A percentile compares a stretch with the other conserved stretches of the same genome.
Evolutionary conservation across 495 filamentous ascomycete genomes (phyloP).

Genomic region (Talaromyces trachyspermus): DNA sequence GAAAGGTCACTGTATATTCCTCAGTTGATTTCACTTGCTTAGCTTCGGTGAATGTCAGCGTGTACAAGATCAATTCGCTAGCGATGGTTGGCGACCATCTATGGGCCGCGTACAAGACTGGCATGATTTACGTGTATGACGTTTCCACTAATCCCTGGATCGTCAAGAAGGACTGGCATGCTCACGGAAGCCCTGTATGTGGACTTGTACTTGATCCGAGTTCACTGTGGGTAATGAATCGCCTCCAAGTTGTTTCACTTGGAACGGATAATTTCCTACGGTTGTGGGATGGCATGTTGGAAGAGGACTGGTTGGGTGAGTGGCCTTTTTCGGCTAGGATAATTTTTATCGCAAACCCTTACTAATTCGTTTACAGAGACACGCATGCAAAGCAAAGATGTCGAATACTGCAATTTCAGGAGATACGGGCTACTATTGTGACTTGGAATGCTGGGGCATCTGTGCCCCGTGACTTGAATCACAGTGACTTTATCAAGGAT

Average conservation of each 20-base stretch:
- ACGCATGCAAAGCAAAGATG: conserved; percentile 77
- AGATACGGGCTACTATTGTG: conserved; percentile 68
- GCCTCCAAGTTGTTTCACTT: conserved; percentile 78
- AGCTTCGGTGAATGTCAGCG: conserved; percentile 71
- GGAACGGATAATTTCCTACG: conserved; percentile 80
- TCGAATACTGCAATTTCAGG: conserved; percentile 78
- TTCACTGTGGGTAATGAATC: conserved; percentile 80
- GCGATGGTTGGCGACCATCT: conserved; percentile 75
- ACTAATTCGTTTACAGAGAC: conserved; percentile 46
- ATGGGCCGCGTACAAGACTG: conserved; percentile 92
- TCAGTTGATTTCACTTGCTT: conserved; percentile 64
- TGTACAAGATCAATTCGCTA: conserved; percentile 92
- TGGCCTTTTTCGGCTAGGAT: conserved; percentile 5
- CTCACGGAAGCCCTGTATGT: conserved; percentile 74
- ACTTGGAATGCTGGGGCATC: conserved; percentile 97
- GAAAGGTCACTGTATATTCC: conserved; percentile 90
- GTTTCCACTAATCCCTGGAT: conserved; percentile 73
- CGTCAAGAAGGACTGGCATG: conserved; percentile 89
- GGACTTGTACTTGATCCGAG: conserved; percentile 70
- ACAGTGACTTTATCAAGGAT: conserved; percentile 68
- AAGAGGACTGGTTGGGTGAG: conserved; percentile 85
- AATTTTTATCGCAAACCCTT: background rate
- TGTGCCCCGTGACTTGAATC: conserved; percentile 74
- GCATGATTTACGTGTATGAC: conserved; percentile 94
- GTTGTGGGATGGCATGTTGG: conserved; percentile 87